phyloP scores from a whole-genome alignment of 2,329 filamentous ascomycete species.

The Xylariaceae sp. region DNA sequence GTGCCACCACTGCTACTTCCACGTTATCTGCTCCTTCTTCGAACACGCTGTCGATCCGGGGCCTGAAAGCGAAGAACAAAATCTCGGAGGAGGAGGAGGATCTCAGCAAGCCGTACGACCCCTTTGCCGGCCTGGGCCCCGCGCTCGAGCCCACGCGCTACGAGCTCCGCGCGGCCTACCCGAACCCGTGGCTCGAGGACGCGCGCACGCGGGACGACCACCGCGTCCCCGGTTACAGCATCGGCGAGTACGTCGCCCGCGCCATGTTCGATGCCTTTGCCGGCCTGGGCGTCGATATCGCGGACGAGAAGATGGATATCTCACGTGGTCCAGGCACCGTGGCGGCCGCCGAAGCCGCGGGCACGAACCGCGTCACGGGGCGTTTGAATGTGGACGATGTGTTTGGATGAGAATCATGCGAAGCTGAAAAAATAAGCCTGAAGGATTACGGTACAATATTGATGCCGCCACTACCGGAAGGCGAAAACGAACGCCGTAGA shows the following conservation, averaged over 20 bases:
- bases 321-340: conserved; percentile 42
- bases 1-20: conserved; percentile 41
- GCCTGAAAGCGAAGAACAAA: conserved; percentile 69
- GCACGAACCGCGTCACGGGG: conserved; percentile 35
- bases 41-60: conserved; percentile 72
- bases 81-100: conserved; percentile 59
- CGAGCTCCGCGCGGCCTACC: conserved; percentile 68
- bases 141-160: conserved; percentile 70
- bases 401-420: conserved; percentile 40
- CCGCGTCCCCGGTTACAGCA: conserved; percentile 80
- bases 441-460: too few species aligned
- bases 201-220: conserved; percentile 69
- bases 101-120: conserved; percentile 81
- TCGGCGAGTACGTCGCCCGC: conserved; percentile 80
- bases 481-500: too few species aligned
- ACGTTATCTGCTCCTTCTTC: too few species aligned
- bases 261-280: conserved; percentile 89
- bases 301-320: conserved; percentile 68
- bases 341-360: conserved; percentile 45
- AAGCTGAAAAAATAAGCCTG: too few species aligned
- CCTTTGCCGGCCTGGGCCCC: conserved; percentile 73
- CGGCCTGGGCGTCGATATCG: conserved; percentile 85
- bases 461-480: too few species aligned
- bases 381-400: conserved; percentile 58
- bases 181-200: conserved; percentile 74